These are phyloP conservation scores for Kodamaea ohmeri DNA, from an alignment of 1,139 yeast genomes.

Conservation along the genomic window DNA sequence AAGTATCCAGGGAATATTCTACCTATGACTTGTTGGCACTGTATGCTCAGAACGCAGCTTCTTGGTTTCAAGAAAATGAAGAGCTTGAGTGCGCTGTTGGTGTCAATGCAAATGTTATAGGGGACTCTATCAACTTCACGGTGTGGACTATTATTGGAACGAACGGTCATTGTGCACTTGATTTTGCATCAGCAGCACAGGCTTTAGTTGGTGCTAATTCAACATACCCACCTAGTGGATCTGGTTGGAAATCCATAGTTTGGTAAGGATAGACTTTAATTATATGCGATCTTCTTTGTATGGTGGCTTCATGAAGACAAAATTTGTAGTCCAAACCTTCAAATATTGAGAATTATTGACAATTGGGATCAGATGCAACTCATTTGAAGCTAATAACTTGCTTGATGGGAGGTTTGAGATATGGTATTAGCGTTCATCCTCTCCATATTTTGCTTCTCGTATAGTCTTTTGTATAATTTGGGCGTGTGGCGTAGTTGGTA, in stretches of 20 bases:
- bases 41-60: slow-evolving; percentile 7
- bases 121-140: slow-evolving; percentile 1
- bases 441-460: neutral
- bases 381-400: too few species aligned
- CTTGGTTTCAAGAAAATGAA: slow-evolving; percentile 4
- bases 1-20: neutral
- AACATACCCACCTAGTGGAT: slow-evolving; percentile 2
- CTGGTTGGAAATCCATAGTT: slow-evolving; percentile 2
- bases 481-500: slow-evolving; percentile 94
- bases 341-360: too few species aligned
- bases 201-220: neutral
- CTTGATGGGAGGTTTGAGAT: too few species aligned
- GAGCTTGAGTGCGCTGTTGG: slow-evolving; percentile 9
- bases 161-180: slow-evolving; percentile 8
- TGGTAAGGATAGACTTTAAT: slow-evolving; percentile 1
- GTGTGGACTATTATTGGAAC: slow-evolving; percentile 8
- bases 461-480: slow-evolving; percentile 24
- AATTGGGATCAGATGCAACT: too few species aligned
- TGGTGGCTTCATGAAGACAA: too few species aligned
- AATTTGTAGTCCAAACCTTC: too few species aligned
- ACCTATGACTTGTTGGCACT: slow-evolving; percentile 3
- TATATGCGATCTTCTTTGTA: too few species aligned
- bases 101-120: slow-evolving; percentile 3
- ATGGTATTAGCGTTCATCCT: neutral
- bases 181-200: slow-evolving; percentile 5